These are phyloP conservation scores for Thermomucor indicae-seudaticae DNA, from an alignment of 371 early-diverging fungal genomes.

Conservation along the genomic window DNA sequence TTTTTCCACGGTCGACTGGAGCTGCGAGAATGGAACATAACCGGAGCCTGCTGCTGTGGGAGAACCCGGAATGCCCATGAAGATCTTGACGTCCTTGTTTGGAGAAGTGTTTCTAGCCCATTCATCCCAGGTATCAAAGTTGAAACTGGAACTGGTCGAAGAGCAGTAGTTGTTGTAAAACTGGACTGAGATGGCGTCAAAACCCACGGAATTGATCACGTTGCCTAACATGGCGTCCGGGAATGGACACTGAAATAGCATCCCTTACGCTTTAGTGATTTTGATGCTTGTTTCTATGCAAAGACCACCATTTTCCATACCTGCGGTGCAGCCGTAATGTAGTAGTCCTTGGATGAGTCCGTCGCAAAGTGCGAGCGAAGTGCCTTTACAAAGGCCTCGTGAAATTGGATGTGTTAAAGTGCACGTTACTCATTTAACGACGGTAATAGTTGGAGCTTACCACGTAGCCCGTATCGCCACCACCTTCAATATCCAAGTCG, in stretches of 20 bases:
- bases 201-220: slow-evolving; percentile 33
- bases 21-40: slow-evolving; percentile 39
- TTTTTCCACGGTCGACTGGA: slow-evolving; percentile 27
- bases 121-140: slow-evolving; percentile 60
- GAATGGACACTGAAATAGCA: slow-evolving; percentile 49
- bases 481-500: slow-evolving; percentile 72
- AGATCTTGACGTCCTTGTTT: slow-evolving; percentile 58
- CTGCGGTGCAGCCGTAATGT: slow-evolving; percentile 70
- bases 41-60: slow-evolving; percentile 61
- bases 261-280: neutral
- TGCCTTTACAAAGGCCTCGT: slow-evolving; percentile 38
- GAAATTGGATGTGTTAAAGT: neutral
- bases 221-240: slow-evolving; percentile 55
- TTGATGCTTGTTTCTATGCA: neutral
- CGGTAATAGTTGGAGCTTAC: slow-evolving; percentile 10
- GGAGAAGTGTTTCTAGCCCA: slow-evolving; percentile 50
- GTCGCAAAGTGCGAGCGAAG: slow-evolving; percentile 44
- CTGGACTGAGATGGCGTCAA: slow-evolving; percentile 49
- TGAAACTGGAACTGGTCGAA: slow-evolving; percentile 53
- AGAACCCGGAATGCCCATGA: slow-evolving; percentile 60
- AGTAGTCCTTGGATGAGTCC: slow-evolving; percentile 34
- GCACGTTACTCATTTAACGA: neutral
- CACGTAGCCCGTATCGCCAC: slow-evolving; percentile 43
- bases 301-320: neutral
- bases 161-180: slow-evolving; percentile 72